Percentiles rank a stretch among this genome's conserved stretches.
These are phyloP conservation scores for Periconia macrospinosa DNA, from an alignment of 2,329 filamentous ascomycete genomes.

Conservation along the genomic window DNA sequence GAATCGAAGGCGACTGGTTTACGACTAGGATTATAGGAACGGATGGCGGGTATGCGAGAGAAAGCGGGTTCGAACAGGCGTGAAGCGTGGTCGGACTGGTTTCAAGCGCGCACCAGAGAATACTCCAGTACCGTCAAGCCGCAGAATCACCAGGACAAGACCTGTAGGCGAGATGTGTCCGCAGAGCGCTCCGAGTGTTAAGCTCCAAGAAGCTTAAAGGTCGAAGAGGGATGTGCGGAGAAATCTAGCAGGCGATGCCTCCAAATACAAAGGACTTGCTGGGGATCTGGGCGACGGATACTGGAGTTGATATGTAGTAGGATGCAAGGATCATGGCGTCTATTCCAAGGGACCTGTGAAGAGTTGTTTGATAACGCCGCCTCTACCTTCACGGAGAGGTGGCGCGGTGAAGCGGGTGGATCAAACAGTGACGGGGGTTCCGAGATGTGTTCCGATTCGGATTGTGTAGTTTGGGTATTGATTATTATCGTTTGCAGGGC, in stretches of 20 bases:
- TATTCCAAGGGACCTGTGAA: conserved; percentile 26
- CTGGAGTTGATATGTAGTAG: conserved; percentile 40
- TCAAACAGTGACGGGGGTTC: conserved; percentile 15
- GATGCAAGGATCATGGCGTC: conserved; percentile 40
- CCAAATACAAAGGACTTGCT: conserved; percentile 45
- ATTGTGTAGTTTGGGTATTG: conserved; percentile 15
- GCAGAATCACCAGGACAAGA: conserved; percentile 48
- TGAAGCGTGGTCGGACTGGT: conserved; percentile 34
- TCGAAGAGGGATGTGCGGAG: conserved; percentile 34
- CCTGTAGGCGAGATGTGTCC: conserved; percentile 37
- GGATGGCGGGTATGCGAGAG: conserved; percentile 35
- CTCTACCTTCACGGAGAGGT: conserved; percentile 17
- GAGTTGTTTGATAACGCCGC: conserved; percentile 29
- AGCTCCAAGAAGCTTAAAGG: conserved; percentile 37
- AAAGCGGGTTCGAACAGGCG: conserved; percentile 31
- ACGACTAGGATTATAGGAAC: conserved; percentile 20
- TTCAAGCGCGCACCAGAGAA: conserved; percentile 36
- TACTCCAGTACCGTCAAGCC: conserved; percentile 48
- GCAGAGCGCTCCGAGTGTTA: conserved; percentile 41
- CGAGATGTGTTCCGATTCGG: conserved; percentile 10
- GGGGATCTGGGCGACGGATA: conserved; percentile 48
- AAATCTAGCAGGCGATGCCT: conserved; percentile 42
- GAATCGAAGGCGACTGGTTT: conserved; percentile 5
- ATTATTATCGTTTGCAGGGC: conserved; percentile 30
- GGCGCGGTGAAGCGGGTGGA: conserved; percentile 33